Evolutionary conservation across 2,329 filamentous ascomycete species (phyloP).

Genomic region (Colletotrichum caudatum): DNA sequence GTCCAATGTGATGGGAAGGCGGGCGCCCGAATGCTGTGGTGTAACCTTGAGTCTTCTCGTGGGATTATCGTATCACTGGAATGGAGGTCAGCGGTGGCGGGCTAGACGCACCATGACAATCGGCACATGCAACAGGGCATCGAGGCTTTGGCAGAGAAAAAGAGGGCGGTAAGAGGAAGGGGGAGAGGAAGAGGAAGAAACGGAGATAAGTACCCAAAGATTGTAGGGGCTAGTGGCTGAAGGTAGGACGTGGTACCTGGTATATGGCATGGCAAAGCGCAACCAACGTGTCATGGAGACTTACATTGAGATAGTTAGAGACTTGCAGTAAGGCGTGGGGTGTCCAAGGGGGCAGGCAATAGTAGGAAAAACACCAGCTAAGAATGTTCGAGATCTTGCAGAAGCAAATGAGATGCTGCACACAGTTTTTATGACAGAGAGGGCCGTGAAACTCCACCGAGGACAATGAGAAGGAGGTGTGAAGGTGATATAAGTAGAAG

Average conservation of each 20-base stretch:
- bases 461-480: not conserved
- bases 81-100: slow-evolving; percentile 5
- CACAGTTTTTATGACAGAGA: not conserved
- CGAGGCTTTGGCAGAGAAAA: slow-evolving; percentile 12
- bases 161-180: not conserved
- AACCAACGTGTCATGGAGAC: slow-evolving; percentile 8
- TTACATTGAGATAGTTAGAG: slow-evolving; percentile 28
- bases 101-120: slow-evolving; percentile 9
- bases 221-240: not conserved
- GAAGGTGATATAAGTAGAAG: slow-evolving; percentile 28
- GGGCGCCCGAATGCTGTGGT: slow-evolving; percentile 26
- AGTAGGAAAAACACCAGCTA: not conserved
- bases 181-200: not conserved
- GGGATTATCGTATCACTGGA: slow-evolving; percentile 9
- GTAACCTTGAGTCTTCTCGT: slow-evolving; percentile 15
- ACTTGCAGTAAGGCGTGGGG: slow-evolving; percentile 14
- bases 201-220: not conserved
- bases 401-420: not conserved
- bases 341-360: not conserved
- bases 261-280: slow-evolving; percentile 19
- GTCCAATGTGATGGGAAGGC: not conserved
- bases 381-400: slow-evolving; percentile 19
- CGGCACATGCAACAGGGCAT: slow-evolving; percentile 7
- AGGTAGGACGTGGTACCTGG: too few species aligned
- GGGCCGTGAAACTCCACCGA: not conserved